These are phyloP conservation scores for Phaeosphaeriaceae sp. DNA, from an alignment of 2,329 filamentous ascomycete species.

Conservation along the genomic window DNA sequence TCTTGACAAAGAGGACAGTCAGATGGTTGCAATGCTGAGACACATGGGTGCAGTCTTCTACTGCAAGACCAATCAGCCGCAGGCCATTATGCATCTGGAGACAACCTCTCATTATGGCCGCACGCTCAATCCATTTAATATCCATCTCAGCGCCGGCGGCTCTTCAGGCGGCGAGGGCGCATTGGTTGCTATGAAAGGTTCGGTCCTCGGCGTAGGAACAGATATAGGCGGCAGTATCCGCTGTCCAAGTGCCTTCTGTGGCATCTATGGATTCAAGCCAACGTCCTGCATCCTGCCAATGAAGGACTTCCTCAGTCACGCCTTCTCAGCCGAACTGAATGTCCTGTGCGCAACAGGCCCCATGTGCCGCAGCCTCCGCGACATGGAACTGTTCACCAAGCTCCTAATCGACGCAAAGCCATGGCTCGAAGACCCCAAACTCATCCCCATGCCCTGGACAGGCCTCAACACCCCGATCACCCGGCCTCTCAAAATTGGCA, in stretches of 20 bases:
- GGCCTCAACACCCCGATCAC: slow-evolving; percentile 15
- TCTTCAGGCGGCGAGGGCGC: slow-evolving; percentile 47
- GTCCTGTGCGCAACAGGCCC: slow-evolving; percentile 20
- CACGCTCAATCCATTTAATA: slow-evolving; percentile 55
- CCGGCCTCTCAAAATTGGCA: slow-evolving; percentile 51
- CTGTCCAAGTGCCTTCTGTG: slow-evolving; percentile 27
- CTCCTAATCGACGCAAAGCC: slow-evolving; percentile 16
- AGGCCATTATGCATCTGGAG: slow-evolving; percentile 61
- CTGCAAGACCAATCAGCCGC: slow-evolving; percentile 60
- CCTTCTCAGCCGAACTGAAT: slow-evolving; percentile 23
- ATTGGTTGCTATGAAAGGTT: slow-evolving; percentile 27
- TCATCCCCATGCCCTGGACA: slow-evolving; percentile 29
- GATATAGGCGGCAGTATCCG: slow-evolving; percentile 36
- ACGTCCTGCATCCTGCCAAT: slow-evolving; percentile 26
- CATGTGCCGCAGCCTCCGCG: slow-evolving; percentile 22
- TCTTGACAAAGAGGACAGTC: slow-evolving; percentile 60
- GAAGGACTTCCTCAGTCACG: slow-evolving; percentile 10
- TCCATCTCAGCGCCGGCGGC: slow-evolving; percentile 55
- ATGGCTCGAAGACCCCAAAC: slow-evolving; percentile 20
- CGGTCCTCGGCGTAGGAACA: slow-evolving; percentile 28
- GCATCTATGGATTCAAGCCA: slow-evolving; percentile 37
- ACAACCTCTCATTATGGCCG: slow-evolving; percentile 60
- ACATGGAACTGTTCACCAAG: slow-evolving; percentile 25
- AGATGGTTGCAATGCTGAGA: slow-evolving; percentile 62
- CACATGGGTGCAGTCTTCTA: slow-evolving; percentile 60